Evolutionary conservation across 73 alveolate species (phyloP), one percentile per base, ranked within the genome.

Genomic region (Uronychia setigera): DNA sequence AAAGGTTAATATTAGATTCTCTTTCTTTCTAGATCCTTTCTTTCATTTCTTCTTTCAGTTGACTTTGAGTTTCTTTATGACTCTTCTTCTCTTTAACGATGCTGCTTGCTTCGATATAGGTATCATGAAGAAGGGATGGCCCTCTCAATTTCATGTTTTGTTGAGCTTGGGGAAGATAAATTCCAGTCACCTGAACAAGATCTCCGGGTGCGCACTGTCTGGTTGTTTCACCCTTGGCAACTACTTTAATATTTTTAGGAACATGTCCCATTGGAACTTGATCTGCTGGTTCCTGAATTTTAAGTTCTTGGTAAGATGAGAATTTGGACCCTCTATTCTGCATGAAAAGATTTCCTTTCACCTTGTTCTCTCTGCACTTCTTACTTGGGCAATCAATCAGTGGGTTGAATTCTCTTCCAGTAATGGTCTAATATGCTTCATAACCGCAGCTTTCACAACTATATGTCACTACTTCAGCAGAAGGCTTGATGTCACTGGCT

Each of bases 401-500:
- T 27, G 99, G 99, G 78, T 88, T 96, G 88, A 92, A 97, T 57
- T 94, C 95, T 82, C 93, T 93, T 11, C 97, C 92, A 60, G 88
- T 77, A 26, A 95, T 91, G 1, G 89, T 88, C 78, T 95, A 94
- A 87, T 96, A 96, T 31, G 92, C 96, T 82, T 96, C 99, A 90
- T 84, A 86, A 32, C 99, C 99, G 87, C 99, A 96, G 32, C 96
- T 95, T 87, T 96, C 99, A 91, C 99, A 97, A 28, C 95, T 91
- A 87, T 93, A 96, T 26, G 96, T 96, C 0, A 98, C 99, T 35
- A 96, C 99, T 88, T 89, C 82, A 46, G 95, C 92, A 81, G 93
- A 88, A 0, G 99, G 99, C 85, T 94, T 97, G 25, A 97, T 98
- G 82, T 97, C 99, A 35, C 98, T 84, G 32, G 92, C 92, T 88